Evolutionary conservation across 345 rosid genomes (phyloP).

Genomic region (Brassica rapa): DNA sequence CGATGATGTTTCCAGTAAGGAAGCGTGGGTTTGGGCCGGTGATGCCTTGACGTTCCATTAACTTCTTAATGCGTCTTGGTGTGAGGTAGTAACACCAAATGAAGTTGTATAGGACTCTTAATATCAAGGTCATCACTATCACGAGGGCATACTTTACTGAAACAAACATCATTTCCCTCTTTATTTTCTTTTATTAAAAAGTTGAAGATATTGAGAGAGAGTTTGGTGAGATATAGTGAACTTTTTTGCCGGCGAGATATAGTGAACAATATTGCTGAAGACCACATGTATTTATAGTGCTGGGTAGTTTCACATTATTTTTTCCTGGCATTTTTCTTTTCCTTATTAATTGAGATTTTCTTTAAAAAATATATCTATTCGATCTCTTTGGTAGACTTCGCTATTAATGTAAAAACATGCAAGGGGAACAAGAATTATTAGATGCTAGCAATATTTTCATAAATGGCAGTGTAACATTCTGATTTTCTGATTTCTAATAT

Average conservation of each 20-base stretch:
- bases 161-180: slow-evolving; percentile 21
- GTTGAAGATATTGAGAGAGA: slow-evolving; percentile 11
- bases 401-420: background rate
- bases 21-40: slow-evolving; percentile 78
- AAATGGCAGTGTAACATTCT: background rate
- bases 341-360: background rate
- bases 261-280: slow-evolving; percentile 19
- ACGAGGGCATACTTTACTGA: slow-evolving; percentile 36
- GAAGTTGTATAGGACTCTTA: slow-evolving; percentile 54
- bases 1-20: slow-evolving; percentile 78
- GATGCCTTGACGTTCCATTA: slow-evolving; percentile 86
- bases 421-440: background rate
- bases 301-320: background rate
- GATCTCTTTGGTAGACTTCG: background rate
- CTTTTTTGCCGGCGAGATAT: background rate
- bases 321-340: background rate
- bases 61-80: slow-evolving; percentile 73
- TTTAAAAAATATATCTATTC: background rate
- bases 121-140: slow-evolving; percentile 35
- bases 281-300: slow-evolving; percentile 34
- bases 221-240: slow-evolving; percentile 4
- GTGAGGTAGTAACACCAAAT: slow-evolving; percentile 64
- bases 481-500: no score
- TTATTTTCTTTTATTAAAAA: background rate
- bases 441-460: background rate